A percentile compares a stretch with the other conserved stretches of the same genome.
These are phyloP conservation scores for Phyllosticta citrichinensis DNA, from an alignment of 2,329 filamentous ascomycete species.

Conservation along the genomic window DNA sequence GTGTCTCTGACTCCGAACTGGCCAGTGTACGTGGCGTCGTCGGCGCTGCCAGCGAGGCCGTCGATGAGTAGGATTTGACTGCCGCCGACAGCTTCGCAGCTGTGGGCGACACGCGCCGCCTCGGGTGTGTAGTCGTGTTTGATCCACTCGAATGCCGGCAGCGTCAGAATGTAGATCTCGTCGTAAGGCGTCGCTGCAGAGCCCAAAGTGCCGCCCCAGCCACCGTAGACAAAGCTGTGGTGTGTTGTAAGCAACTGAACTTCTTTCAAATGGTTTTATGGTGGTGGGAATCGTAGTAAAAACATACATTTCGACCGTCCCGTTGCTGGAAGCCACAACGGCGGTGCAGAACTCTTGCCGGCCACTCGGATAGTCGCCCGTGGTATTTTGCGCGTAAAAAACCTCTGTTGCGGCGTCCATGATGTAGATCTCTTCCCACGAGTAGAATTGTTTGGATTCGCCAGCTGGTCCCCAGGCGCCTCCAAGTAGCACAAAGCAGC, in stretches of 20 bases:
- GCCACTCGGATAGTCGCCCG: not conserved
- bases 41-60: not conserved
- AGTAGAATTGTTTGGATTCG: not conserved
- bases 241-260: not conserved
- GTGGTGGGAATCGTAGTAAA: no score
- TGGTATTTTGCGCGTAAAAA: conserved; percentile 5
- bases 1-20: conserved; percentile 2
- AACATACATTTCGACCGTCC: conserved; percentile 6
- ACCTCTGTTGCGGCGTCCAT: conserved; percentile 1
- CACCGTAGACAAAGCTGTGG: conserved; percentile 7
- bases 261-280: not conserved
- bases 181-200: not conserved
- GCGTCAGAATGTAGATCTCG: conserved; percentile 10
- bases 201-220: conserved; percentile 8
- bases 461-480: not conserved
- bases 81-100: conserved; percentile 10
- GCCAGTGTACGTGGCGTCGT: not conserved
- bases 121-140: conserved; percentile 4
- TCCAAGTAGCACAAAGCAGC: conserved; percentile 8
- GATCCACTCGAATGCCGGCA: conserved; percentile 11
- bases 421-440: not conserved
- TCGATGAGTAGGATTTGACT: conserved; percentile 11
- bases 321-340: conserved; percentile 6
- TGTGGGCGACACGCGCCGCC: conserved; percentile 3
- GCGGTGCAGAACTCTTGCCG: conserved; percentile 8